Evolutionary conservation across 129 eudicot genomes (phyloP), one percentile per base, ranked within the genome.

Genomic region (Flaveria bidentis): DNA sequence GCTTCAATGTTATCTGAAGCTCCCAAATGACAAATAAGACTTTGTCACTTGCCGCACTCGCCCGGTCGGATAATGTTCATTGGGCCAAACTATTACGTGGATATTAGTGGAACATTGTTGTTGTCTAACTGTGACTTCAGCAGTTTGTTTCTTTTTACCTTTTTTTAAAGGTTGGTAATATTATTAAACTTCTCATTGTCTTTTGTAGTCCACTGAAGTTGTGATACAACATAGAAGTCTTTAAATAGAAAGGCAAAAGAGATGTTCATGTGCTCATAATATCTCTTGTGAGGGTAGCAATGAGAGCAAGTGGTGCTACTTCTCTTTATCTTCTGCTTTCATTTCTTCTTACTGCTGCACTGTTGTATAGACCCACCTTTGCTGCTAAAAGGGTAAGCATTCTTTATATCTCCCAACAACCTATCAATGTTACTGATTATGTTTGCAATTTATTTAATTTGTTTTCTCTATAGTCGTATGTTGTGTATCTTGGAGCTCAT

Each of bases 401-500:
- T 75, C 78, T 30, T 78, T 64, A 47, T 76, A 45, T 71, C 30
- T 28, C 36, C 41, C 20, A 2, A 33, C 16, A 49, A 49, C n/a
- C 4, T 14, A 49, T 14, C 15, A 74, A 62, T 18, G 33, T 13
- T 1, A 46, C 16, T 47, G 17, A 36, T 44, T 15, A 39, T 78
- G 5, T 30, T 49, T 25, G 3, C 12, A 69, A 25, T 13, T 62
- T 67, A 1, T 66, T 51, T 67, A 18, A 17, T 3, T 52, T 68
- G 9, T 75, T 20, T 20, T 53, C 16, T 25, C 70, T 75, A 46
- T 63, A 86, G 92, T 86, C 92, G 20, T 93, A 90, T 85, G 93
- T 93, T 25, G 96, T 93, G 51, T 90, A 93, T 80, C 69, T 93
- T 83, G 98, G 98, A 69, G 88, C 85, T 76, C 97, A 93, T 84